These are phyloP conservation scores for Gyromitra esculenta DNA, from an alignment of 2,329 filamentous ascomycete genomes.

Conservation along the genomic window DNA sequence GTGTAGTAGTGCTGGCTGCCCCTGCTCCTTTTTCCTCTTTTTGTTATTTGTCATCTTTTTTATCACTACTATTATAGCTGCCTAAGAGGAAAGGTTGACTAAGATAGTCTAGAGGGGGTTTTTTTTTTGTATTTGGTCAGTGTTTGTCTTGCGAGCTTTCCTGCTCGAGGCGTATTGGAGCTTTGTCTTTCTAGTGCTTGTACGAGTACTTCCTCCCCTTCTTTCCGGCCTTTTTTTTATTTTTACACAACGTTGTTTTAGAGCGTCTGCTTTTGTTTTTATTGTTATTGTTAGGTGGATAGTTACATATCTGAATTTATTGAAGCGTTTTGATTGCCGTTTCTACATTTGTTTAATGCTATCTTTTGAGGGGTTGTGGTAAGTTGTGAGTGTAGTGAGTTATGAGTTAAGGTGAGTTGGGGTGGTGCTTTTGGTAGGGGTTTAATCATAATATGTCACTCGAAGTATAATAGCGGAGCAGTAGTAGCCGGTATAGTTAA, in stretches of 20 bases:
- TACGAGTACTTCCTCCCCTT: neutral
- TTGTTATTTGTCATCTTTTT: neutral
- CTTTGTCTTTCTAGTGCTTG: neutral
- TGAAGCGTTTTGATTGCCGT: neutral
- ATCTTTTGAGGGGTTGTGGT: neutral
- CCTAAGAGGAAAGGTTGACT: neutral
- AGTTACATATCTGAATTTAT: no score
- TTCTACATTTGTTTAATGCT: neutral
- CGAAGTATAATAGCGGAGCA: neutral
- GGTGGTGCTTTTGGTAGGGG: neutral
- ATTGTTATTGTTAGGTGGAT: neutral
- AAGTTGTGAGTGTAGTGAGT: neutral
- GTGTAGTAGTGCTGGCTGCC: constrained; percentile 19
- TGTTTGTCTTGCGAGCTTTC: neutral
- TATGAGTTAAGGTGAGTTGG: neutral
- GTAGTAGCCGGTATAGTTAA: no score
- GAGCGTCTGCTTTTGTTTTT: neutral
- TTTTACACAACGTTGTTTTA: neutral
- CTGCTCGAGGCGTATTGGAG: constrained; percentile 1
- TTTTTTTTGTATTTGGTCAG: neutral
- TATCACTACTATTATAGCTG: neutral
- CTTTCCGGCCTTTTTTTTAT: neutral
- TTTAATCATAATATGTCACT: neutral
- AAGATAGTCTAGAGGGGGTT: neutral
- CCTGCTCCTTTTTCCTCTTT: neutral